Evolutionary conservation across 768 basidiomycete species (phyloP).

Genomic region (Mycena capillaripes): DNA sequence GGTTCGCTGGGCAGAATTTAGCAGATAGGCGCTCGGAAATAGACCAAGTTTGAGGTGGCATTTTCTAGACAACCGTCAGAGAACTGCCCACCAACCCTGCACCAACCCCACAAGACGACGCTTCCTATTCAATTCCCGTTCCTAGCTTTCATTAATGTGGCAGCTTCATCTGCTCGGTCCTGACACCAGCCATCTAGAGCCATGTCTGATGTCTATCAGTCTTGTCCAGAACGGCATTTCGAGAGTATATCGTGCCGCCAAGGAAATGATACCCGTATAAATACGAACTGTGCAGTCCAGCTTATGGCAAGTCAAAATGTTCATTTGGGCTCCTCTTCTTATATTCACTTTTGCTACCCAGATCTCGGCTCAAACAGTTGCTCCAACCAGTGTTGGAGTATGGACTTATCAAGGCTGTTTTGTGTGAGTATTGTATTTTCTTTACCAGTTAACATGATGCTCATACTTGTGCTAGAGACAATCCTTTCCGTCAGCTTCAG

Average conservation of each 20-base stretch:
- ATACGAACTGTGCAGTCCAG: conserved; percentile 4
- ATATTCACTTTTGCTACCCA: conserved; percentile 7
- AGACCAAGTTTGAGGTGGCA: too few relatives aligned
- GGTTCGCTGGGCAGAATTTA: too few relatives aligned
- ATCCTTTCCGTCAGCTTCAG: conserved; percentile 26
- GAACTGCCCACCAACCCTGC: too few relatives aligned
- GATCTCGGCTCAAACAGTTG: conserved; percentile 15
- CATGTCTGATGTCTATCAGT: too few relatives aligned
- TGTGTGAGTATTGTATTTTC: conserved; percentile 1
- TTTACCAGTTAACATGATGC: neutral
- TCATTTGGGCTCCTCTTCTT: conserved; percentile 8
- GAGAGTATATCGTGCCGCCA: neutral
- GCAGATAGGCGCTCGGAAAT: too few relatives aligned
- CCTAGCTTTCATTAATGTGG: too few relatives aligned
- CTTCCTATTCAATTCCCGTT: too few relatives aligned
- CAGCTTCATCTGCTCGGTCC: too few relatives aligned
- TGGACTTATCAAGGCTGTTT: conserved; percentile 27
- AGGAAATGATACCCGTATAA: conserved; percentile 6
- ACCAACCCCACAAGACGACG: too few relatives aligned
- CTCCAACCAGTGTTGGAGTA: conserved; percentile 7
- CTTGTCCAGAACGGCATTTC: neutral
- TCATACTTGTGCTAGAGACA: conserved; percentile 11
- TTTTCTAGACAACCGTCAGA: too few relatives aligned
- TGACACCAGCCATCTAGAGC: too few relatives aligned
- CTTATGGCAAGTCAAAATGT: conserved; percentile 8